phyloP scores from a whole-genome alignment of 2,329 filamentous ascomycete genomes.

The Neofusicoccum laricinum region DNA sequence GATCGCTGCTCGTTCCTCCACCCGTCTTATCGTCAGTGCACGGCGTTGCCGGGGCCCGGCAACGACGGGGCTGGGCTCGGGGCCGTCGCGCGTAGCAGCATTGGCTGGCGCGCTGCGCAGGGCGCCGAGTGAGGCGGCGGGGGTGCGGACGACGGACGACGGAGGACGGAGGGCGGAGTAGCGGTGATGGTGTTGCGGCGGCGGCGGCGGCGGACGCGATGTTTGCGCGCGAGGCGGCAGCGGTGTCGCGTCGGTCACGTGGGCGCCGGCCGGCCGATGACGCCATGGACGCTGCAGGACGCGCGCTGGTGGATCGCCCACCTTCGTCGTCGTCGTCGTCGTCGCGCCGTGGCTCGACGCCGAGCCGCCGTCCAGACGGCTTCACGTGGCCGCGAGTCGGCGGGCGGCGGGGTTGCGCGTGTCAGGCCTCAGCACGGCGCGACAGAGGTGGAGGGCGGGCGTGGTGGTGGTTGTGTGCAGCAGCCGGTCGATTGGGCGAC shows the following conservation, averaged over 20 bases:
- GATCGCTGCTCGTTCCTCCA: neutral
- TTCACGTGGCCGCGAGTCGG: neutral
- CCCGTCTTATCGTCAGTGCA: neutral
- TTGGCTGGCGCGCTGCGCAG: neutral
- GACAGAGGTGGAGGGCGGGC: no score
- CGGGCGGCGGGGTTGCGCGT: neutral
- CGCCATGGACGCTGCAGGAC: constrained; percentile 4
- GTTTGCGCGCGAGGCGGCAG: no score
- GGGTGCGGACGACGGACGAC: no score
- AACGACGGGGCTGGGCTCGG: no score
- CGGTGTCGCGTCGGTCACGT: neutral
- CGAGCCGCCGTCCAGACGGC: neutral
- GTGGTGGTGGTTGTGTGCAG: neutral
- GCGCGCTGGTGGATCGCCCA: constrained; percentile 7
- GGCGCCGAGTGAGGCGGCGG: neutral
- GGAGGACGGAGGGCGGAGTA: no score
- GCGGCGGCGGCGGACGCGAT: no score
- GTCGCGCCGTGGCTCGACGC: neutral
- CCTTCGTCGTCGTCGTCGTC: neutral
- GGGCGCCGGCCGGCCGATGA: neutral
- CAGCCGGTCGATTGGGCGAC: neutral
- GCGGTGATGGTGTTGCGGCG: no score
- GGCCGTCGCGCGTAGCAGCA: no score
- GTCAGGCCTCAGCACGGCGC: neutral
- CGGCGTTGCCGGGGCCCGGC: neutral